These are phyloP conservation scores for Colletotrichum orbiculare DNA, from an alignment of 2,329 filamentous ascomycete genomes.

Conservation along the genomic window DNA sequence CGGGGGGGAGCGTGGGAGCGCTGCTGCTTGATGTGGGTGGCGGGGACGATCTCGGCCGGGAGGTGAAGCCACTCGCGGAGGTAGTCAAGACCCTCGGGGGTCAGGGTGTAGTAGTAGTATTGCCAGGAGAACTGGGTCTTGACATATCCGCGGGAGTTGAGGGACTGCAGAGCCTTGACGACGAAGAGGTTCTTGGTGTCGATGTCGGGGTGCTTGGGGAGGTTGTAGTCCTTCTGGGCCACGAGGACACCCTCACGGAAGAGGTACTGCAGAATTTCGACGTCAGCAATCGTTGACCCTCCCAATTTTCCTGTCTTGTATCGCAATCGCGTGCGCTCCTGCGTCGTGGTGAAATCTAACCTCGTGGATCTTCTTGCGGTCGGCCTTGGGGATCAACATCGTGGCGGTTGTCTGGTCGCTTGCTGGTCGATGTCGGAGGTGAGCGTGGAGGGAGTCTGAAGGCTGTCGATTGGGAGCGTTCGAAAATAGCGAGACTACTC, in stretches of 20 bases:
- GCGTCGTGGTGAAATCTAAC: constrained; percentile 44
- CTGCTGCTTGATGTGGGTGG: constrained; percentile 99
- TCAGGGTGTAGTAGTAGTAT: constrained; percentile 99
- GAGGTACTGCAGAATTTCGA: constrained; percentile 76
- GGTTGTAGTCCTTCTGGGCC: constrained; percentile 99
- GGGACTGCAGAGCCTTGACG: constrained; percentile 98
- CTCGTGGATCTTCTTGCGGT: constrained; percentile 99
- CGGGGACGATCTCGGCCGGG: constrained; percentile 98
- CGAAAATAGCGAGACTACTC: constrained; percentile 45
- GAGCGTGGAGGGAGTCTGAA: constrained; percentile 51
- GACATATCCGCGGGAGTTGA: constrained; percentile 97
- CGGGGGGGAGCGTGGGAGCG: constrained; percentile 97
- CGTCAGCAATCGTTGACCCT: constrained; percentile 31
- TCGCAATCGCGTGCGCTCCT: not conserved
- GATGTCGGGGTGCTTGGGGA: constrained; percentile 96
- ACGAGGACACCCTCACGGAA: constrained; percentile 94
- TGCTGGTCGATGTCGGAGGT: constrained; percentile 61
- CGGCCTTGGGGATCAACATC: constrained; percentile 99
- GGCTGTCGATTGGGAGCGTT: constrained; percentile 54
- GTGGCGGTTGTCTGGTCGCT: constrained; percentile 63
- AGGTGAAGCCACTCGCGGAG: constrained; percentile 99
- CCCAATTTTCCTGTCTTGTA: constrained; percentile 8
- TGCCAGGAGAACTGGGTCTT: constrained; percentile 99
- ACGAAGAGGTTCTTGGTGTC: constrained; percentile 99
- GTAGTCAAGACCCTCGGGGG: constrained; percentile 99